Evolutionary conservation across 345 rosid genomes (phyloP), one percentile per base, ranked within the genome.

Genomic region (Eucalyptus pumila): DNA sequence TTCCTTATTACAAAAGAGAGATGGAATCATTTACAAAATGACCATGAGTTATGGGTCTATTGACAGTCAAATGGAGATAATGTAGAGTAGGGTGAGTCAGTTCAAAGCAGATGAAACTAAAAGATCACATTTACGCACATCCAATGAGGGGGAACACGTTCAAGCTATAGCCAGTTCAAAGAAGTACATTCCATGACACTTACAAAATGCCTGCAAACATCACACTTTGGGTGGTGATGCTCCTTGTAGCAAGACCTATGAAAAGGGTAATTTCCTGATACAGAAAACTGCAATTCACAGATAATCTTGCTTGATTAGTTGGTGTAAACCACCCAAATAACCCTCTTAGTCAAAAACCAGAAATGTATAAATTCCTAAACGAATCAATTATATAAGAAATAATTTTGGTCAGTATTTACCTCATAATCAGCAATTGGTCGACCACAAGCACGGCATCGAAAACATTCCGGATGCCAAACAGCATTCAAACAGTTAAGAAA

Each of bases 381-480:
- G 40, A 44, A 87, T 90, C 37, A 87, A 65, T 37, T 14, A 49
- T 58, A 87, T 56, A 67, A 83, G 44, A 30, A 30, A 76, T 45
- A 27, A 42, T 83, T 15, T 87, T 56, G 86, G 86, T 37, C 45
- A 40, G 47, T 40, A 87, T 88, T 89, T 91, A 98, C 99, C 99
- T 97, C 99, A 87, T 91, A 94, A 93, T 98, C 99, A 86, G 96
- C 91, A 87, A 98, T 98, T 14, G 99, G 99, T 50, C 89, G 94
- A 87, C 92, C 95, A 91, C 99, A 98, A 88, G 94, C 95, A 90
- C 91, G 89, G 93, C 99, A 98, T 42, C 95, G 91, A 92, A 98
- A 97, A 91, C 99, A 98, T 92, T 95, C 95, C 51, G 99, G 99
- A 94, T 98, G 99, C 99, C 99, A 97, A 88, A 94, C 91, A 89